A percentile compares a stretch with the other conserved stretches of the same genome.
Conservation (phyloP, 169 alveolate species). For the Eimeria falciformis region DNA sequence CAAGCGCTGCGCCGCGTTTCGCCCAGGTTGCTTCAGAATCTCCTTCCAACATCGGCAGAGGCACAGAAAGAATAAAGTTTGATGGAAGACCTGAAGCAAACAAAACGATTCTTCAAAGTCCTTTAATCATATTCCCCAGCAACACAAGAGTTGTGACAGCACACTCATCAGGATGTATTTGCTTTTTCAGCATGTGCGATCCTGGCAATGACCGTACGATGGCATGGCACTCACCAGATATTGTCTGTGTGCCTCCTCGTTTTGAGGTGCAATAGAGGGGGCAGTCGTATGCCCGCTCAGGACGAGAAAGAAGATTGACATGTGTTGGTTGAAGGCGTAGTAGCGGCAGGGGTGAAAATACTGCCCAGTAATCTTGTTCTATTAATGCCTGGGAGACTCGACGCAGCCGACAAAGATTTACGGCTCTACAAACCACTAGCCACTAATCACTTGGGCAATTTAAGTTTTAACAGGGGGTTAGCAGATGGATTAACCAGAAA, state of each 20-base stretch:
- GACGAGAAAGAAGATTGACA: conserved; percentile 24
- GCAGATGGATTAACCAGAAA: too few relatives aligned
- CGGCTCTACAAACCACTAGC: neutral
- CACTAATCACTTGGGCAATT: too few relatives aligned
- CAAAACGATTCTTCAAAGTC: neutral
- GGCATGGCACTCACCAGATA: conserved; percentile 25
- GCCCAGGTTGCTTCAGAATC: conserved; percentile 56
- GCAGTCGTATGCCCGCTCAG: conserved; percentile 28
- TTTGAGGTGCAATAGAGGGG: conserved; percentile 68
- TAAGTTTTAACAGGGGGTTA: too few relatives aligned
- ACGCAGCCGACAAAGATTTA: too few relatives aligned
- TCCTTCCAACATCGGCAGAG: conserved; percentile 46
- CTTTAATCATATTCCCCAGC: neutral
- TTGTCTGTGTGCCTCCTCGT: conserved; percentile 6
- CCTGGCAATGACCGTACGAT: too few relatives aligned
- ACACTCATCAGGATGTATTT: too few relatives aligned
- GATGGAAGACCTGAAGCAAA: conserved; percentile 36
- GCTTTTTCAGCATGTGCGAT: too few relatives aligned
- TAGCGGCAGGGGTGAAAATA: conserved; percentile 54
- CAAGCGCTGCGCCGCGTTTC: conserved; percentile 66
- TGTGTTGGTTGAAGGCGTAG: conserved; percentile 51
- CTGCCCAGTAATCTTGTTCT: conserved; percentile 58
- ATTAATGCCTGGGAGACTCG: conserved; percentile 11
- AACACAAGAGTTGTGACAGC: neutral
- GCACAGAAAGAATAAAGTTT: conserved; percentile 41